A percentile compares a stretch with the other conserved stretches of the same genome.
These are phyloP conservation scores for Tieghemostelium lacteum DNA, from an alignment of 78 protist genomes.

Conservation along the genomic window DNA sequence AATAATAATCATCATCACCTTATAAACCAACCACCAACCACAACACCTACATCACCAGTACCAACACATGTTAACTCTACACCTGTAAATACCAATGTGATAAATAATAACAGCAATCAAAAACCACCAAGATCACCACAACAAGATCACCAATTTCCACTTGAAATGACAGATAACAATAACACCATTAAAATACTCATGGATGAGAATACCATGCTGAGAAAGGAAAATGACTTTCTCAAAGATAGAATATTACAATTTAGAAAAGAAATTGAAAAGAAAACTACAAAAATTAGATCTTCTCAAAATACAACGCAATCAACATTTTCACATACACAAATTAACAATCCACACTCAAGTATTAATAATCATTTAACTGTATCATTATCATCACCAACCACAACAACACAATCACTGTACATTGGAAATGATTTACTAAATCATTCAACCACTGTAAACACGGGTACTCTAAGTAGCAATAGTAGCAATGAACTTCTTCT, in stretches of 20 bases:
- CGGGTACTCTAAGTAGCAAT: background rate
- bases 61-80: background rate
- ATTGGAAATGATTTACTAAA: background rate
- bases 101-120: no score
- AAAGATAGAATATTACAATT: slow-evolving; percentile 33
- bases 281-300: slow-evolving; percentile 3
- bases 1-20: background rate
- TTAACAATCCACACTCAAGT: background rate
- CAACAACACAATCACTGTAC: background rate
- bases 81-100: background rate
- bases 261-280: slow-evolving; percentile 33
- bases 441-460: background rate
- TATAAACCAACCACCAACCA: background rate
- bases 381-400: background rate
- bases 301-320: slow-evolving; percentile 2
- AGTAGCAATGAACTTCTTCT: background rate
- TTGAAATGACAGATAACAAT: background rate
- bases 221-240: slow-evolving; percentile 28
- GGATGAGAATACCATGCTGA: slow-evolving; percentile 7
- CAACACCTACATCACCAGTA: background rate
- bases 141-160: no score
- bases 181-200: slow-evolving; percentile 3
- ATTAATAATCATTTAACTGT: background rate
- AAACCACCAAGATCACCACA: no score
- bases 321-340: background rate